Evolutionary conservation across 768 basidiomycete genomes (phyloP).

Genomic region (Cubamyces sp.): DNA sequence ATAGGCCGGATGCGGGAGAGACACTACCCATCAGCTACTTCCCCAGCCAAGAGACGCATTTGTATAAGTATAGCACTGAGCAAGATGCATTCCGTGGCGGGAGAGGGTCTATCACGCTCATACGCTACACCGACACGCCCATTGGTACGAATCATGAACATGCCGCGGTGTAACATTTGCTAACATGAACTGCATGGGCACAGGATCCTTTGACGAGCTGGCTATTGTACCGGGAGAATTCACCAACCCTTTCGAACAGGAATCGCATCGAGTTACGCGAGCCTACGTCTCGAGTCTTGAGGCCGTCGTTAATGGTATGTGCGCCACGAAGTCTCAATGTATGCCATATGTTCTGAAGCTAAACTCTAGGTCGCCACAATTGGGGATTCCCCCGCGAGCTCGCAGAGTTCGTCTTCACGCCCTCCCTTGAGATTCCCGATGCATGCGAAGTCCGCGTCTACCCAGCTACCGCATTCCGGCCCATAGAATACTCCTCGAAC

Average conservation of each 20-base stretch:
- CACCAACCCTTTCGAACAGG: constrained; percentile 13
- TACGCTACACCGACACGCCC: constrained; percentile 15
- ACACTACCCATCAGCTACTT: constrained; percentile 25
- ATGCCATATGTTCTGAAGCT: background rate
- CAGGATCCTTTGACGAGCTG: constrained; percentile 21
- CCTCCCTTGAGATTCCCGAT: constrained; percentile 14
- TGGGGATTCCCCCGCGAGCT: constrained; percentile 25
- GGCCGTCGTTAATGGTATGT: constrained; percentile 18
- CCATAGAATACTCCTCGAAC: constrained; percentile 5
- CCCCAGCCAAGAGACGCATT: constrained; percentile 16
- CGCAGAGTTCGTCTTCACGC: constrained; percentile 22
- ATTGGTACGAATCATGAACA: constrained; percentile 9
- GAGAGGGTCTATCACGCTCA: constrained; percentile 13
- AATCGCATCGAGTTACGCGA: constrained; percentile 20
- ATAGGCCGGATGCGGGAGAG: constrained; percentile 14
- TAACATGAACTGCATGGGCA: too few species aligned
- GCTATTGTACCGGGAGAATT: constrained; percentile 20
- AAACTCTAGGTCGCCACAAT: constrained; percentile 16
- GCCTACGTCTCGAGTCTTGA: constrained; percentile 18
- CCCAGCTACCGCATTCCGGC: constrained; percentile 19
- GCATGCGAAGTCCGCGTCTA: constrained; percentile 23
- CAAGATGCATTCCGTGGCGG: constrained; percentile 18
- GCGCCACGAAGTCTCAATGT: too few species aligned
- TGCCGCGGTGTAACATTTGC: too few species aligned
- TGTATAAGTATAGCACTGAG: constrained; percentile 11